phyloP scores from a whole-genome alignment of 441 rosid species.

The Hypseocharis bilobata region DNA sequence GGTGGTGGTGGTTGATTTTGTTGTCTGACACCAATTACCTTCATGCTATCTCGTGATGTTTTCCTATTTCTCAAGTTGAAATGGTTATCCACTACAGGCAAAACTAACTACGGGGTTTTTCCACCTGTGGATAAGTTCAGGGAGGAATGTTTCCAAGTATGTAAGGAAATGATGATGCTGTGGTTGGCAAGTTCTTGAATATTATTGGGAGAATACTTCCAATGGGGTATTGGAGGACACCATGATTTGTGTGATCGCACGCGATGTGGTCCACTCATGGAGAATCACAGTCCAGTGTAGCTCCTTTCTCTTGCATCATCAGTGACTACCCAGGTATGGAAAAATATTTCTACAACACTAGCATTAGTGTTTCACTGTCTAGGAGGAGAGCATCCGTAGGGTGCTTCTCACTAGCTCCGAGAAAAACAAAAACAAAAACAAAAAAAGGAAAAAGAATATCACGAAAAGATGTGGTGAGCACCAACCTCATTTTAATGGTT shows the following conservation, averaged over 20 bases:
- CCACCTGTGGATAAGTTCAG: slow-evolving; percentile 6
- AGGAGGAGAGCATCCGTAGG: slow-evolving; percentile 20
- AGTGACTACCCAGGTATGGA: slow-evolving; percentile 29
- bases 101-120: background rate
- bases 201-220: slow-evolving; percentile 30
- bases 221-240: slow-evolving; percentile 29
- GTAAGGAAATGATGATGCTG: slow-evolving; percentile 14
- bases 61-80: background rate
- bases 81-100: background rate
- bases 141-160: slow-evolving; percentile 23
- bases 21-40: background rate
- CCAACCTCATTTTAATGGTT: slow-evolving; percentile 24
- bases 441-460: background rate
- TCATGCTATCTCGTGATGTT: background rate
- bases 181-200: slow-evolving; percentile 29
- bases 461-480: slow-evolving; percentile 38
- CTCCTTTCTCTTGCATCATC: slow-evolving; percentile 37
- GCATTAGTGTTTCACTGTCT: slow-evolving; percentile 26
- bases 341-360: slow-evolving; percentile 21
- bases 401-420: slow-evolving; percentile 24
- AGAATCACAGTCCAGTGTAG: slow-evolving; percentile 20
- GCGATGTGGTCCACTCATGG: slow-evolving; percentile 38
- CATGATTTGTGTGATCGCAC: slow-evolving; percentile 33
- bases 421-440: too few relatives aligned
- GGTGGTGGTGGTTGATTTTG: background rate